Percentiles rank a stretch among this genome's conserved stretches.
These are phyloP conservation scores for Stagonosporopsis vannaccii DNA, from an alignment of 2,329 filamentous ascomycete genomes.

Conservation along the genomic window DNA sequence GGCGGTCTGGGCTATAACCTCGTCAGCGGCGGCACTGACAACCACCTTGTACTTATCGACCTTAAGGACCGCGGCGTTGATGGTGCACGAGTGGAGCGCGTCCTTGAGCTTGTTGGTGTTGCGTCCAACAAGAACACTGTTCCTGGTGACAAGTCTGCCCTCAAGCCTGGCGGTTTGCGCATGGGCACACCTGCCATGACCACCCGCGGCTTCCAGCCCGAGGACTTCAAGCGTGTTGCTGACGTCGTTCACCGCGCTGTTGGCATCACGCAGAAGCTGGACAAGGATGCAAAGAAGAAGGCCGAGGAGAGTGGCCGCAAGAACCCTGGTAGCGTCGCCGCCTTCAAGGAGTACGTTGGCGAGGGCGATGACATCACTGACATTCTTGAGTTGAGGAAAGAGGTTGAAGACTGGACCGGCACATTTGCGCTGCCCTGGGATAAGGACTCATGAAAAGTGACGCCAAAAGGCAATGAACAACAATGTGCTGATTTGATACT, in stretches of 20 bases:
- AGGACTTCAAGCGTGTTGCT: constrained; percentile 79
- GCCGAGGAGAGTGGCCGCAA: constrained; percentile 48
- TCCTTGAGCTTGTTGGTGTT: constrained; percentile 98
- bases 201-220: constrained; percentile 87
- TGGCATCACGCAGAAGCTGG: constrained; percentile 51
- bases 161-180: constrained; percentile 92
- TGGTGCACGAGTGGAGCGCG: constrained; percentile 92
- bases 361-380: constrained; percentile 52
- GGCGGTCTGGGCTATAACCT: constrained; percentile 87
- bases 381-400: constrained; percentile 50
- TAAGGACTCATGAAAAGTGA: constrained; percentile 34
- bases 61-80: constrained; percentile 87
- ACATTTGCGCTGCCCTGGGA: constrained; percentile 53
- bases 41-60: constrained; percentile 95
- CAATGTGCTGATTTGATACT: constrained; percentile 7
- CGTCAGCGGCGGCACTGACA: constrained; percentile 94
- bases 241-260: constrained; percentile 53
- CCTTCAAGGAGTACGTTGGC: constrained; percentile 52
- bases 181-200: constrained; percentile 99
- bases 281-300: constrained; percentile 50
- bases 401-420: constrained; percentile 53
- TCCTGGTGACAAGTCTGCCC: constrained; percentile 94
- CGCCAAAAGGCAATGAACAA: background rate
- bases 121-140: constrained; percentile 99
- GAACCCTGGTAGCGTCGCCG: constrained; percentile 49